Conservation (phyloP, 495 filamentous ascomycete species). For the Jackrogersella minutella region DNA sequence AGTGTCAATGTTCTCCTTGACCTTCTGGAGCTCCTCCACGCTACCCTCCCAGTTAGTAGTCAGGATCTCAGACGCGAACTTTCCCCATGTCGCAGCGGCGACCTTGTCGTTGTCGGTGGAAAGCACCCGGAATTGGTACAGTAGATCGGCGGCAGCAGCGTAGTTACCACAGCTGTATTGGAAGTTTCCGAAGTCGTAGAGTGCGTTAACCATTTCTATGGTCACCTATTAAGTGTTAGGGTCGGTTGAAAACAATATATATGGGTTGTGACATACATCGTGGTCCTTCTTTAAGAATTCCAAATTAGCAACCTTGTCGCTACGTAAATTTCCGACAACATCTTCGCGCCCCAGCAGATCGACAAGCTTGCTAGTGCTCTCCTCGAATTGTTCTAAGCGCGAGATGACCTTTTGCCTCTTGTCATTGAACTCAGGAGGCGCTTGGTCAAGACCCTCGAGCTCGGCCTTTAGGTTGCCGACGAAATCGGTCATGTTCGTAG, state of each 20-base stretch:
- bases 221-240: slow-evolving; percentile 66
- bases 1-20: slow-evolving; percentile 90
- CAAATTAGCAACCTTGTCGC: slow-evolving; percentile 97
- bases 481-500: slow-evolving; percentile 98
- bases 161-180: slow-evolving; percentile 98
- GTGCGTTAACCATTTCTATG: slow-evolving; percentile 89
- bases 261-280: slow-evolving; percentile 60
- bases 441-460: slow-evolving; percentile 77
- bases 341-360: slow-evolving; percentile 84
- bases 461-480: slow-evolving; percentile 87
- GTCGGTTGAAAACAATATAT: background rate
- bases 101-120: slow-evolving; percentile 98
- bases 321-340: slow-evolving; percentile 85
- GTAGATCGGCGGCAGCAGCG: slow-evolving; percentile 80
- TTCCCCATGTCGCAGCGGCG: slow-evolving; percentile 92
- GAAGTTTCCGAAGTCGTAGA: slow-evolving; percentile 93
- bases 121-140: slow-evolving; percentile 96
- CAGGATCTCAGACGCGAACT: slow-evolving; percentile 92
- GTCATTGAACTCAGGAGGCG: slow-evolving; percentile 83
- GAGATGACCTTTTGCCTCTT: slow-evolving; percentile 89
- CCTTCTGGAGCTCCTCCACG: slow-evolving; percentile 94
- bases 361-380: slow-evolving; percentile 84
- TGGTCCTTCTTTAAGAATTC: slow-evolving; percentile 94
- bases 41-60: slow-evolving; percentile 91
- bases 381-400: slow-evolving; percentile 78